These are phyloP conservation scores for Gonapodya prolifera DNA, from an alignment of 192 early-diverging fungal genomes.

Conservation along the genomic window DNA sequence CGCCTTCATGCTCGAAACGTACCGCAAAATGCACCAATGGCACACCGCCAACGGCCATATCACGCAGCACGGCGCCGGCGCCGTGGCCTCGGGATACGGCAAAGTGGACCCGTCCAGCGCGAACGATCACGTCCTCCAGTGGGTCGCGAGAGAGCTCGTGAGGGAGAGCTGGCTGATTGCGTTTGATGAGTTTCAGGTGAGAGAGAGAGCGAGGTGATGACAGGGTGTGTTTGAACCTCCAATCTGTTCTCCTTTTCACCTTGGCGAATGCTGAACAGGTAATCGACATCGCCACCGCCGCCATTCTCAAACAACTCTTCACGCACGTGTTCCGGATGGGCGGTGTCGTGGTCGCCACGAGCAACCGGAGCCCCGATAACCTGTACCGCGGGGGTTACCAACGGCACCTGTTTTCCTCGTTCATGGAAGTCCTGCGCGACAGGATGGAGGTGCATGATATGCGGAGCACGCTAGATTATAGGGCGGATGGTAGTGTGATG, in stretches of 20 bases:
- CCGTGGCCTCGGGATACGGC: not conserved
- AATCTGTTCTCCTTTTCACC: too few species aligned
- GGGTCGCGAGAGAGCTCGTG: constrained; percentile 67
- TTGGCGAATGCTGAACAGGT: too few species aligned
- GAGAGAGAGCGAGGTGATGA: constrained; percentile 94
- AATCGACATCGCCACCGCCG: not conserved
- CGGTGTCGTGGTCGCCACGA: not conserved
- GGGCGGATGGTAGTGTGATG: not conserved
- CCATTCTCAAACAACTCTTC: constrained; percentile 36
- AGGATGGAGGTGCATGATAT: not conserved
- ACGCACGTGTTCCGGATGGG: constrained; percentile 52
- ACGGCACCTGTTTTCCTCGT: not conserved
- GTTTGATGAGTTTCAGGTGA: constrained; percentile 95
- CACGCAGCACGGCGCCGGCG: not conserved
- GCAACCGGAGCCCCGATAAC: not conserved
- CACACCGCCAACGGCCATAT: constrained; percentile 6
- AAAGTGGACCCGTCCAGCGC: not conserved
- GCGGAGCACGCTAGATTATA: not conserved
- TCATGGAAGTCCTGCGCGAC: not conserved
- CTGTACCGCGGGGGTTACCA: not conserved
- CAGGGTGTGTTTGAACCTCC: constrained; percentile 81
- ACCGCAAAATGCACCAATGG: constrained; percentile 41
- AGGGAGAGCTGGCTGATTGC: constrained; percentile 71
- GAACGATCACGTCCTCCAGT: constrained; percentile 40
- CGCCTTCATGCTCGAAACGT: constrained; percentile 92